phyloP scores from a whole-genome alignment of 306 rosid species.

The Sindora glabra region DNA sequence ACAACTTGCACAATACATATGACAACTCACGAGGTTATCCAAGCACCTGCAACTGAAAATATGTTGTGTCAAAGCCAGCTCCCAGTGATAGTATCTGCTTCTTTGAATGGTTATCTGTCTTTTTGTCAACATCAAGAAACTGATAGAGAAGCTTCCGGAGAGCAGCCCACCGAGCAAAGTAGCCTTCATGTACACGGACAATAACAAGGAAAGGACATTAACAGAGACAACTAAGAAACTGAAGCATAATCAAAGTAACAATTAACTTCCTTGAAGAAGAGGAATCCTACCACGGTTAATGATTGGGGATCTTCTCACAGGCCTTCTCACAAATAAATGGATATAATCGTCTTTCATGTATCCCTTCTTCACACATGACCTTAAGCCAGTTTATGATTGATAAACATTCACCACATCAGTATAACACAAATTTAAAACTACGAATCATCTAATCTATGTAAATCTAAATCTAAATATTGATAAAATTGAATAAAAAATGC shows the following conservation, averaged over 20 bases:
- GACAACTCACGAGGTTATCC: slow-evolving; percentile 21
- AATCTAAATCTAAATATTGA: slow-evolving; percentile 5
- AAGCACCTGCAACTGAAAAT: slow-evolving; percentile 88
- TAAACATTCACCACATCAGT: background rate
- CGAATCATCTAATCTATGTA: too few relatives aligned
- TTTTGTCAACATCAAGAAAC: slow-evolving; percentile 58
- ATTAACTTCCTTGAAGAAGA: background rate
- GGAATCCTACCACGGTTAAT: slow-evolving; percentile 71
- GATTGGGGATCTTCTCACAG: slow-evolving; percentile 89
- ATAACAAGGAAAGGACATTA: background rate
- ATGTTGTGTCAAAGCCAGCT: slow-evolving; percentile 88
- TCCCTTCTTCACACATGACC: slow-evolving; percentile 94
- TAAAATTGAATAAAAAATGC: background rate
- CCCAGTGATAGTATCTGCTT: slow-evolving; percentile 65
- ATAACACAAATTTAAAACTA: too few relatives aligned
- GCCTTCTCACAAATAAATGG: slow-evolving; percentile 80
- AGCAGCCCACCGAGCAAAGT: slow-evolving; percentile 90
- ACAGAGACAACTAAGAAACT: background rate
- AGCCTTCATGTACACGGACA: slow-evolving; percentile 41
- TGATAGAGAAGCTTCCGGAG: slow-evolving; percentile 62
- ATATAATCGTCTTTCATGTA: slow-evolving; percentile 89
- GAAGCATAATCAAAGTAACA: slow-evolving; percentile 1
- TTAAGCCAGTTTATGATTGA: slow-evolving; percentile 18
- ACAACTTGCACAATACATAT: background rate
- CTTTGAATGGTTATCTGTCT: slow-evolving; percentile 19